phyloP scores from a whole-genome alignment of 1,284 basidiomycete genomes.

The Thelephora terrestris region DNA sequence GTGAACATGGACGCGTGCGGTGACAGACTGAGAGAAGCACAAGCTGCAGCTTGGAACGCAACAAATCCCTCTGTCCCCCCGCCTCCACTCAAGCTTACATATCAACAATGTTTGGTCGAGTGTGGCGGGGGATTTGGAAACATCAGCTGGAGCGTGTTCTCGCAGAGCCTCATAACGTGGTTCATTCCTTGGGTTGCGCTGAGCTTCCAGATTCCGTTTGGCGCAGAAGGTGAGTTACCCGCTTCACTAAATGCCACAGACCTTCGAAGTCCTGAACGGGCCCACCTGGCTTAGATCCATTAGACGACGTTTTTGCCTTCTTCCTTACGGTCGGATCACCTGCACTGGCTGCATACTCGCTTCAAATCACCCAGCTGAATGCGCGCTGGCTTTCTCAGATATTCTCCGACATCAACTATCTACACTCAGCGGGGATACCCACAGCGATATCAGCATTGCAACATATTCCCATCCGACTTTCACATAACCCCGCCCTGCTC shows the following conservation, averaged over 20 bases:
- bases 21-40: no score
- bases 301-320: background rate
- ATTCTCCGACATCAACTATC: background rate
- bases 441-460: background rate
- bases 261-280: background rate
- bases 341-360: background rate
- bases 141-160: background rate
- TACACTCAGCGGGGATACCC: background rate
- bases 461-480: background rate
- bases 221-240: background rate
- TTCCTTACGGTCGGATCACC: background rate
- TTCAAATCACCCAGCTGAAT: background rate
- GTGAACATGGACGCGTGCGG: no score
- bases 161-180: background rate
- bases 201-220: background rate
- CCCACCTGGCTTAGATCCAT: background rate
- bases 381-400: background rate
- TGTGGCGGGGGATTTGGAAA: background rate
- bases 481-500: background rate
- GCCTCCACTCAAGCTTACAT: background rate
- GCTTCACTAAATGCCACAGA: background rate
- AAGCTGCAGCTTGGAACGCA: no score
- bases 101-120: background rate
- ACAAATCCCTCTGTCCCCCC: no score
- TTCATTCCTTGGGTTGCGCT: background rate